phyloP scores from a whole-genome alignment of 139 green algal species.

The Ostreobium quekettii region DNA sequence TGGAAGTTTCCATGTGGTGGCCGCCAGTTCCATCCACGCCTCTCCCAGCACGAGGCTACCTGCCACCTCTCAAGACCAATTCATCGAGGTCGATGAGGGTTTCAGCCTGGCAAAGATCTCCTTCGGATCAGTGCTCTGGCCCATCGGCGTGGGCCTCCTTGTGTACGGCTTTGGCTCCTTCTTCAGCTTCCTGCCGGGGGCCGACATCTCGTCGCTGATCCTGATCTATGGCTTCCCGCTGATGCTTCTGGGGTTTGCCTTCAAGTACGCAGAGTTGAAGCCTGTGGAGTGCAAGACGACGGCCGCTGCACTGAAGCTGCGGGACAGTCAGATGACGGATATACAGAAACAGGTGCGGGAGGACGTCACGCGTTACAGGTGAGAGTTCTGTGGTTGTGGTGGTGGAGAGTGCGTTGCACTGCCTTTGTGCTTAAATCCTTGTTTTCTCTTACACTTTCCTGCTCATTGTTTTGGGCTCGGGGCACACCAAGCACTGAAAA shows the following conservation, averaged over 20 bases:
- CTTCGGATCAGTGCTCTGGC: constrained; percentile 75
- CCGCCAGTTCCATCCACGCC: no score
- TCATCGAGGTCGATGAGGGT: constrained; percentile 13
- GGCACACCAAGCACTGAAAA: no score
- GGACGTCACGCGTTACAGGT: constrained; percentile 56
- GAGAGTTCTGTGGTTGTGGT: no score
- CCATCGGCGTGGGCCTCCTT: constrained; percentile 64
- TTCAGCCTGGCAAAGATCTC: constrained; percentile 69
- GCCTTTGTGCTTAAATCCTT: no score
- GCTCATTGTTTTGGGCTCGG: no score
- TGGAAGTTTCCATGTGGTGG: no score
- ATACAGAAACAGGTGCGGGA: constrained; percentile 92
- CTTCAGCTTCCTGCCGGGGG: constrained; percentile 84
- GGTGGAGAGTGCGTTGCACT: no score
- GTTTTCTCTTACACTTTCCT: no score
- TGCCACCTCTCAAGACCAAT: no score
- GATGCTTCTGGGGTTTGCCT: constrained; percentile 83
- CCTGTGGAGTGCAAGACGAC: constrained; percentile 64
- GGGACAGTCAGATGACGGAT: constrained; percentile 77
- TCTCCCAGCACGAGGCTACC: no score
- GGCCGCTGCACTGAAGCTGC: constrained; percentile 55
- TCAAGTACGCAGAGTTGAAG: constrained; percentile 70
- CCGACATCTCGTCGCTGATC: constrained; percentile 74
- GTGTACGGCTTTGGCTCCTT: constrained; percentile 87
- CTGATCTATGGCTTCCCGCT: constrained; percentile 98